phyloP scores from a whole-genome alignment of 305 asterid genomes.

The Nicotiana rustica region DNA sequence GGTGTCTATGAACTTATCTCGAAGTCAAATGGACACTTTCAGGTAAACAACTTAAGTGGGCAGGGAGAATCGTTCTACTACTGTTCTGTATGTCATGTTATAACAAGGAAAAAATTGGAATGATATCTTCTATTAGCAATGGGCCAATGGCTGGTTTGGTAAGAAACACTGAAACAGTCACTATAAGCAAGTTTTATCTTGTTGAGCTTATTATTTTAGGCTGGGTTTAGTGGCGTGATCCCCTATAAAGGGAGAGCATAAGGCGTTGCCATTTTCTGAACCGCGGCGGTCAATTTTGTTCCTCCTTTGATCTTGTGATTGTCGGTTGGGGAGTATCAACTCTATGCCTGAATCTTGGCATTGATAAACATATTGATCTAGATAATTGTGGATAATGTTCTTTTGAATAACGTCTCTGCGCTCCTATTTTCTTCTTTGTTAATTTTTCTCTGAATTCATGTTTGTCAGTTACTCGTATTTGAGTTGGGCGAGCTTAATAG shows the following conservation, averaged over 20 bases:
- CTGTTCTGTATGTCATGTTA: not conserved
- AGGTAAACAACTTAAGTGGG: not conserved
- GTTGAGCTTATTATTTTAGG: not conserved
- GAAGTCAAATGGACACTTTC: not conserved
- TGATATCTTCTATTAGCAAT: not conserved
- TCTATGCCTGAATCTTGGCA: not conserved
- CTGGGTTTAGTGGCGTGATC: slow-evolving; percentile 8
- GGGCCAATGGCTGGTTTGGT: not conserved
- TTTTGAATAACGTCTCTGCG: not conserved
- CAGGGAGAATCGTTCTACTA: not conserved
- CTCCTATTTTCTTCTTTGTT: not conserved
- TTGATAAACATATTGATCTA: slow-evolving; percentile 1
- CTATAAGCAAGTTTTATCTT: not conserved
- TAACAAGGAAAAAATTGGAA: not conserved
- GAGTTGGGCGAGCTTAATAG: not conserved
- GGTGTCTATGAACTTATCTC: slow-evolving; percentile 5
- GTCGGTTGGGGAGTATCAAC: slow-evolving; percentile 1
- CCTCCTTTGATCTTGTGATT: not conserved
- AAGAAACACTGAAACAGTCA: not conserved
- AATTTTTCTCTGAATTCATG: not conserved
- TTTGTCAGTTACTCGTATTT: slow-evolving; percentile 8
- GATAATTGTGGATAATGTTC: not conserved
- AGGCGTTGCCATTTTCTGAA: not conserved
- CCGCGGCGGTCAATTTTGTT: not conserved
- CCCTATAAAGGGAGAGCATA: not conserved